A percentile compares a stretch with the other conserved stretches of the same genome.
These are phyloP conservation scores for Pyricularia pennisetigena DNA, from an alignment of 2,329 filamentous ascomycete species.

Conservation along the genomic window DNA sequence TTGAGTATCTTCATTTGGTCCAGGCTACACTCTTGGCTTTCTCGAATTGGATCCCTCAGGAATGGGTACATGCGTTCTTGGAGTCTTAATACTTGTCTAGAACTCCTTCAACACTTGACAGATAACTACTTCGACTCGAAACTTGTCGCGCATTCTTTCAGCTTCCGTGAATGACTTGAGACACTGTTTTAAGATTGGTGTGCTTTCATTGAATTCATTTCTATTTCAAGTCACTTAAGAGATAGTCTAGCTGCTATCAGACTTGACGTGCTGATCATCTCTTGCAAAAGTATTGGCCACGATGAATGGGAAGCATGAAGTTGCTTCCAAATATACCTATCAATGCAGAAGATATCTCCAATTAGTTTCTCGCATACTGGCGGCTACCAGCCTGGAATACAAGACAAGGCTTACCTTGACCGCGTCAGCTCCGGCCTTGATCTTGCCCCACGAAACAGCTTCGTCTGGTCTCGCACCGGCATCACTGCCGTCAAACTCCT, in stretches of 20 bases:
- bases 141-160: background rate
- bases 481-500: slow-evolving; percentile 96
- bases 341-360: background rate
- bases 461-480: slow-evolving; percentile 87
- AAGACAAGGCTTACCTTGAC: slow-evolving; percentile 65
- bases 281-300: slow-evolving; percentile 60
- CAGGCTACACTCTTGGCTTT: background rate
- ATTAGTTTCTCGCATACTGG: background rate
- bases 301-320: slow-evolving; percentile 55
- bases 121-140: background rate
- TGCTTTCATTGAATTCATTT: background rate
- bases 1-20: background rate
- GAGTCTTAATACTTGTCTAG: background rate
- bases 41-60: background rate
- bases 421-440: slow-evolving; percentile 76
- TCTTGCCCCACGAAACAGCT: slow-evolving; percentile 97
- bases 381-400: slow-evolving; percentile 7
- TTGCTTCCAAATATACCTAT: slow-evolving; percentile 55
- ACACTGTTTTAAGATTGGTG: background rate
- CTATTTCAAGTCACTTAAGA: background rate
- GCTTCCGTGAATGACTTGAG: background rate
- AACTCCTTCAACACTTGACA: background rate
- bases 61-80: background rate
- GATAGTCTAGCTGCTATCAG: background rate
- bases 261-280: slow-evolving; percentile 17